Percentiles rank a stretch among this genome's conserved stretches.
Evolutionary conservation across 1,139 yeast species (phyloP).

Genomic region (Spathaspora sp.): DNA sequence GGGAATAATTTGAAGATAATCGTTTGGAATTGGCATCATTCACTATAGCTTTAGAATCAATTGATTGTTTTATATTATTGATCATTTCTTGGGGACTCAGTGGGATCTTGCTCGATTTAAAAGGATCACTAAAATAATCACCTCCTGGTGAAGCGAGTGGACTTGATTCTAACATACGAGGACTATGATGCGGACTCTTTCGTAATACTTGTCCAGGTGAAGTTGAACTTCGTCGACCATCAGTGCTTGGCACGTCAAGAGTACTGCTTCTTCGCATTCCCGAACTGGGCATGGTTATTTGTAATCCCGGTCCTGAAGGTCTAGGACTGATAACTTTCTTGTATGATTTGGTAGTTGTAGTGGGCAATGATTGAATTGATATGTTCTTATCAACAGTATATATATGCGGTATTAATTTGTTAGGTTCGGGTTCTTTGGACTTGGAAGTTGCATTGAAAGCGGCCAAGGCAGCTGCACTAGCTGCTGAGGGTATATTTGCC

Average conservation of each 20-base stretch:
- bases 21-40: conserved; percentile 19
- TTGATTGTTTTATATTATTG: conserved; percentile 21
- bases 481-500: conserved; percentile 15
- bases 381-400: neutral
- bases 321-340: neutral
- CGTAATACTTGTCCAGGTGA: neutral
- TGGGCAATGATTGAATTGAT: conserved; percentile 3
- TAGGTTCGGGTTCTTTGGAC: conserved; percentile 2
- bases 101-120: conserved; percentile 5
- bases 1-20: conserved; percentile 22
- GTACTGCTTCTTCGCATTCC: conserved; percentile 1
- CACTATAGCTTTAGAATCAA: conserved; percentile 20
- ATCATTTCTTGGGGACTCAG: conserved; percentile 25
- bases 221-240: neutral
- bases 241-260: neutral
- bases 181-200: conserved; percentile 2
- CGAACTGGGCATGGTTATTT: neutral
- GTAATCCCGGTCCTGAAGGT: neutral
- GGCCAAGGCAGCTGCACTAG: conserved; percentile 37
- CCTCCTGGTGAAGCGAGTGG: neutral
- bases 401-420: conserved; percentile 1
- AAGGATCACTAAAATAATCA: conserved; percentile 4
- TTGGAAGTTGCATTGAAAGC: conserved; percentile 24
- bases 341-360: neutral
- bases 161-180: neutral